Evolutionary conservation across 1,284 basidiomycete species (phyloP).

Genomic region (Calocybe gambosa): DNA sequence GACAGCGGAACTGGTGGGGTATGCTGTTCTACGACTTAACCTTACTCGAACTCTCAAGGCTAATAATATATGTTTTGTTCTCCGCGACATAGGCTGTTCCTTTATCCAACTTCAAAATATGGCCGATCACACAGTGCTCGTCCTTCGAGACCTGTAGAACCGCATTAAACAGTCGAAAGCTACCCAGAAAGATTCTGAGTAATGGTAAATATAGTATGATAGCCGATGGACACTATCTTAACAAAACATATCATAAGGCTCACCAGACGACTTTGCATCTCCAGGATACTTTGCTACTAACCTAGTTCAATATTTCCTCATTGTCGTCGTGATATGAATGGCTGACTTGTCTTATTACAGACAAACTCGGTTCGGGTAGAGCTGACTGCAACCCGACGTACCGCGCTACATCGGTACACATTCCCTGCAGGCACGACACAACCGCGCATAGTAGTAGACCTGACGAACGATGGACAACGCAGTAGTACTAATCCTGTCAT

Average conservation of each 20-base stretch:
- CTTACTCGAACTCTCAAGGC: not conserved
- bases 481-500: constrained; percentile 44
- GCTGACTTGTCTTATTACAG: too few species aligned
- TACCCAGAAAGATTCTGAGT: constrained; percentile 35
- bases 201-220: constrained; percentile 32
- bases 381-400: constrained; percentile 44
- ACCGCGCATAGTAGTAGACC: constrained; percentile 35
- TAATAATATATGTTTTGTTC: not conserved
- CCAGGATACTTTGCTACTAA: constrained; percentile 62
- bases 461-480: constrained; percentile 43
- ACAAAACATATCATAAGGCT: constrained; percentile 27
- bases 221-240: not conserved
- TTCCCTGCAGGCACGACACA: constrained; percentile 29
- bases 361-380: constrained; percentile 53
- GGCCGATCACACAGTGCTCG: constrained; percentile 44
- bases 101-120: constrained; percentile 58
- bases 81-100: constrained; percentile 36
- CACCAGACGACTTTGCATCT: constrained; percentile 51
- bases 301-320: constrained; percentile 29
- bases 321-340: too few species aligned
- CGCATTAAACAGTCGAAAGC: constrained; percentile 38
- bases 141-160: constrained; percentile 46
- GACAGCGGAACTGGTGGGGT: constrained; percentile 58
- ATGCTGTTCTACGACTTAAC: constrained; percentile 12
- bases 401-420: constrained; percentile 41